Evolutionary conservation across 768 basidiomycete genomes (phyloP).

Genomic region (Naganishia kalamii): DNA sequence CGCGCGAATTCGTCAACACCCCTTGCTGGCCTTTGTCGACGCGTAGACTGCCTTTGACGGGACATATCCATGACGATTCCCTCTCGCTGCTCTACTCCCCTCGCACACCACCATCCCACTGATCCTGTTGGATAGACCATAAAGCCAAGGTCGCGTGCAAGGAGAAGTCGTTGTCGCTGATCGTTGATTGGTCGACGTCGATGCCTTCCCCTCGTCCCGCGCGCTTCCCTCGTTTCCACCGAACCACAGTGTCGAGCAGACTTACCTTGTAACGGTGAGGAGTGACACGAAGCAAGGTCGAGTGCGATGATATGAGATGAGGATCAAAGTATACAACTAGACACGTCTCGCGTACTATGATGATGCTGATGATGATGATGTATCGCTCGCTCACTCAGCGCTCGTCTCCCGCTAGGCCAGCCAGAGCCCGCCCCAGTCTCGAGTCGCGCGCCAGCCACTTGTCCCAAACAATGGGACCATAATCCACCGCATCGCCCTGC

Average conservation of each 20-base stretch:
- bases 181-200: slow-evolving; percentile 7
- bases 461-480: neutral
- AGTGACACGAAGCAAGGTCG: neutral
- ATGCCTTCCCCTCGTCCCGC: neutral
- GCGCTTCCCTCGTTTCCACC: neutral
- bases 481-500: neutral
- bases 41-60: neutral
- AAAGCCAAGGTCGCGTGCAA: neutral
- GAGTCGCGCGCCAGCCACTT: slow-evolving; percentile 1
- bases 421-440: neutral
- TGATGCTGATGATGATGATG: slow-evolving; percentile 13
- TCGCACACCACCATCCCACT: too few relatives aligned
- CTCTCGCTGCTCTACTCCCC: too few relatives aligned
- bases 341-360: neutral
- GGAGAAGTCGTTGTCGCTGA: neutral
- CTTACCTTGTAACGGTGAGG: slow-evolving; percentile 5
- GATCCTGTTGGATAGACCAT: too few relatives aligned
- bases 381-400: slow-evolving; percentile 2
- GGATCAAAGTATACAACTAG: neutral
- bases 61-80: too few relatives aligned
- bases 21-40: neutral
- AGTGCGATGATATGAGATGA: neutral
- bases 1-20: neutral
- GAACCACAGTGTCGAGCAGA: neutral
- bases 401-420: neutral